Percentiles rank a stretch among this genome's conserved stretches.
Conservation (phyloP, 768 basidiomycete genomes). For the Steccherinum ochraceum region DNA sequence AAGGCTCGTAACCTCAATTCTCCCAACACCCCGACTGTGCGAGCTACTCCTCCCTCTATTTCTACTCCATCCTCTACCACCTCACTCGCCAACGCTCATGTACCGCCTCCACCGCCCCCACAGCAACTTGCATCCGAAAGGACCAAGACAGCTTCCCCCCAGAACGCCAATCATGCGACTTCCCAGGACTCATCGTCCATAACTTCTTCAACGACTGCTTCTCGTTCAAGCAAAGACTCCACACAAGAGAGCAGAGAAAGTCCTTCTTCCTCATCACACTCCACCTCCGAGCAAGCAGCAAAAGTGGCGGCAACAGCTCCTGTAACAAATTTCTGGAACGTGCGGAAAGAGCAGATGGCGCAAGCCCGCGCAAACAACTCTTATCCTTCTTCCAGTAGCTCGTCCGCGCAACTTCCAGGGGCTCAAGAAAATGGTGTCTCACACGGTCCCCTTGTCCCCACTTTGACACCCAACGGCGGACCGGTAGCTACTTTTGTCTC, state of each 20-base stretch:
- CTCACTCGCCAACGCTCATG: not conserved
- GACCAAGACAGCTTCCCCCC: not conserved
- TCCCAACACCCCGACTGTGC: not conserved
- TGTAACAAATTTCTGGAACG: constrained; percentile 35
- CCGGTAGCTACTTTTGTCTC: too few species aligned
- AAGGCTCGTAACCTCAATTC: constrained; percentile 21
- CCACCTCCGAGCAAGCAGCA: constrained; percentile 20
- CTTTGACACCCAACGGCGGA: too few species aligned
- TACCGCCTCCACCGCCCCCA: constrained; percentile 3
- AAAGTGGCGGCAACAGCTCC: constrained; percentile 18
- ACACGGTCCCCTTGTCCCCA: too few species aligned
- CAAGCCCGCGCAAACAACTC: constrained; percentile 13
- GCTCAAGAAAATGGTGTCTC: not conserved
- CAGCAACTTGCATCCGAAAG: not conserved
- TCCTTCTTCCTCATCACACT: constrained; percentile 2
- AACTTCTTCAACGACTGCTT: not conserved
- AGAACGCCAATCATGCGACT: not conserved
- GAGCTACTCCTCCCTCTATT: not conserved
- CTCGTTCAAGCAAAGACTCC: not conserved
- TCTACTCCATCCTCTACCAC: constrained; percentile 2
- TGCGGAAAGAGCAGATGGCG: constrained; percentile 35
- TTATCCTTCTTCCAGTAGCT: too few species aligned
- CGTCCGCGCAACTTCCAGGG: too few species aligned
- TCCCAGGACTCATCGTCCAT: not conserved
- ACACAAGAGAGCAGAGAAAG: not conserved